Conservation (phyloP, 192 early-diverging fungal genomes). For the Entomortierella lignicola region DNA sequence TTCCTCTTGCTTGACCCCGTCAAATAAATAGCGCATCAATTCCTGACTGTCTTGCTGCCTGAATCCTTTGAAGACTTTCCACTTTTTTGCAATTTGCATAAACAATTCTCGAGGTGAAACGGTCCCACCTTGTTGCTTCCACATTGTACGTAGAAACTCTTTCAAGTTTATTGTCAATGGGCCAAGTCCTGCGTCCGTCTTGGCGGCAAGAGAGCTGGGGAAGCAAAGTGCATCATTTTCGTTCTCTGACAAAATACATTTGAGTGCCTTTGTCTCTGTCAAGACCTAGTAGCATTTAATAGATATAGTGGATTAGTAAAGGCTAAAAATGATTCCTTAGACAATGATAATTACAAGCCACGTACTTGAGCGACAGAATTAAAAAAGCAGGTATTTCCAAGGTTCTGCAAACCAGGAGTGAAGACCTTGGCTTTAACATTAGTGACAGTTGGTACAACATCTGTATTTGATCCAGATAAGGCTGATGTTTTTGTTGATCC, state of each 20-base stretch:
- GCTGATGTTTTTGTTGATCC: neutral
- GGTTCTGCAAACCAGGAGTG: slow-evolving; percentile 71
- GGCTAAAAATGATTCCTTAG: too few species aligned
- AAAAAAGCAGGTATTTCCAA: slow-evolving; percentile 88
- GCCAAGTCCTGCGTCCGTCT: slow-evolving; percentile 22
- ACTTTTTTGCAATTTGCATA: slow-evolving; percentile 61
- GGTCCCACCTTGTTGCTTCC: slow-evolving; percentile 48
- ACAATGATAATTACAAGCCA: neutral
- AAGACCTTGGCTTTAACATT: slow-evolving; percentile 22
- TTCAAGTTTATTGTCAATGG: slow-evolving; percentile 50
- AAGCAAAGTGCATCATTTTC: neutral
- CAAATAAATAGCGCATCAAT: slow-evolving; percentile 73
- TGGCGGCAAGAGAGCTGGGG: slow-evolving; percentile 35
- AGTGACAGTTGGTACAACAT: neutral
- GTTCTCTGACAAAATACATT: slow-evolving; percentile 27
- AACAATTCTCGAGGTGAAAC: slow-evolving; percentile 70
- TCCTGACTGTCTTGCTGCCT: slow-evolving; percentile 81
- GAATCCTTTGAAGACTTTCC: slow-evolving; percentile 67
- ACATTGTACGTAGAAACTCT: slow-evolving; percentile 49
- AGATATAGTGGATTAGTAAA: too few species aligned
- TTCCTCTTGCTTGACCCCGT: slow-evolving; percentile 72
- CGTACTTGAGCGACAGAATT: slow-evolving; percentile 76
- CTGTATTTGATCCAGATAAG: neutral
- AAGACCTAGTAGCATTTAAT: slow-evolving; percentile 9
- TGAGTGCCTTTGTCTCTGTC: slow-evolving; percentile 42